phyloP scores from a whole-genome alignment of 75 land plant species.

The Pinus taeda region DNA sequence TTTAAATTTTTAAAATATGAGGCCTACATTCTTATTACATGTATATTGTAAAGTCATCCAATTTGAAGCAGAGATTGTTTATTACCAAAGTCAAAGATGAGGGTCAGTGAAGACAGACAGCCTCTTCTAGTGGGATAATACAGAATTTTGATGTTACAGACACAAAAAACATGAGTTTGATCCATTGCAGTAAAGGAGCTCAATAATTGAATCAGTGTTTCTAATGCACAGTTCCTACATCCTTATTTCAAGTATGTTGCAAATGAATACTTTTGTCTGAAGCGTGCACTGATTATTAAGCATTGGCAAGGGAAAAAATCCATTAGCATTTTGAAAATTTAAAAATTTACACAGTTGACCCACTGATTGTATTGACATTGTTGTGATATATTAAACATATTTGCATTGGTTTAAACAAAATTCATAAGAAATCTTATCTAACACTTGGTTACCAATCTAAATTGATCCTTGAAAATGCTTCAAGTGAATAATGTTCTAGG shows the following conservation, averaged over 20 bases:
- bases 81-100: background rate
- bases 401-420: background rate
- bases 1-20: too few species aligned
- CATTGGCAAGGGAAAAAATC: background rate
- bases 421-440: background rate
- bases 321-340: background rate
- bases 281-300: background rate
- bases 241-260: background rate
- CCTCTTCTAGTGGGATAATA: background rate
- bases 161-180: background rate
- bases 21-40: background rate
- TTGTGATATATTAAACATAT: background rate
- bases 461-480: background rate
- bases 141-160: background rate
- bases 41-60: background rate
- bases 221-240: background rate
- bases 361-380: too few species aligned
- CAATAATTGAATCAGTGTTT: background rate
- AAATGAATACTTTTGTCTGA: background rate
- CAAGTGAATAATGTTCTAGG: background rate
- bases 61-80: background rate
- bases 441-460: background rate
- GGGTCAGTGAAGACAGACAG: background rate
- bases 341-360: background rate
- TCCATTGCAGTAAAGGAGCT: background rate